These are phyloP conservation scores for Dalechampia spathulata DNA, from an alignment of 441 rosid genomes.

Conservation along the genomic window DNA sequence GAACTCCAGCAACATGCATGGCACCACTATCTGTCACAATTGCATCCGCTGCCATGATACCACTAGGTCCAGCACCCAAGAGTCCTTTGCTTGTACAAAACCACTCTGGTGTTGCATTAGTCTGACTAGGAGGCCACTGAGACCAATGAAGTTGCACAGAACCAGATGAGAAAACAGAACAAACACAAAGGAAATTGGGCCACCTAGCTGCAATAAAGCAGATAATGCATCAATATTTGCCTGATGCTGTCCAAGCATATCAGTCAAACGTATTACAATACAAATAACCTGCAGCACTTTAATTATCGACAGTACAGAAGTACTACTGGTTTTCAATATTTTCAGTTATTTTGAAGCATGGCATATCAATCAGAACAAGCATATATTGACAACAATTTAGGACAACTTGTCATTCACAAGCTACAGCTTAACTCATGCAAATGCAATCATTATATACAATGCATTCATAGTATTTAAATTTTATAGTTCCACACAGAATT, in stretches of 20 bases:
- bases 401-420: background rate
- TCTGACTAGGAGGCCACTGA: slow-evolving; percentile 89
- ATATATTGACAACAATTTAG: background rate
- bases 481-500: background rate
- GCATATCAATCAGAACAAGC: background rate
- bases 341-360: background rate
- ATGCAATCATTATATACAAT: background rate
- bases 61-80: slow-evolving; percentile 99
- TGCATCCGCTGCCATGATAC: slow-evolving; percentile 99
- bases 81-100: slow-evolving; percentile 95
- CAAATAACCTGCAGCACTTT: background rate
- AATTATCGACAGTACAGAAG: background rate
- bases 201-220: slow-evolving; percentile 78
- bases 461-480: background rate
- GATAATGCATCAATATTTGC: slow-evolving; percentile 8
- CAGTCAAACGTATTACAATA: background rate
- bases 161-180: slow-evolving; percentile 98
- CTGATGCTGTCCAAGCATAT: background rate
- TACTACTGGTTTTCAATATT: background rate
- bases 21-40: slow-evolving; percentile 96
- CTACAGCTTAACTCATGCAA: background rate
- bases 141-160: slow-evolving; percentile 99
- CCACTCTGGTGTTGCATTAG: slow-evolving; percentile 67
- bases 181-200: slow-evolving; percentile 98
- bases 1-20: slow-evolving; percentile 99